A percentile compares a stretch with the other conserved stretches of the same genome.
Conservation (phyloP, 2,329 filamentous ascomycete species). For the Sordariomycetes sp. region DNA sequence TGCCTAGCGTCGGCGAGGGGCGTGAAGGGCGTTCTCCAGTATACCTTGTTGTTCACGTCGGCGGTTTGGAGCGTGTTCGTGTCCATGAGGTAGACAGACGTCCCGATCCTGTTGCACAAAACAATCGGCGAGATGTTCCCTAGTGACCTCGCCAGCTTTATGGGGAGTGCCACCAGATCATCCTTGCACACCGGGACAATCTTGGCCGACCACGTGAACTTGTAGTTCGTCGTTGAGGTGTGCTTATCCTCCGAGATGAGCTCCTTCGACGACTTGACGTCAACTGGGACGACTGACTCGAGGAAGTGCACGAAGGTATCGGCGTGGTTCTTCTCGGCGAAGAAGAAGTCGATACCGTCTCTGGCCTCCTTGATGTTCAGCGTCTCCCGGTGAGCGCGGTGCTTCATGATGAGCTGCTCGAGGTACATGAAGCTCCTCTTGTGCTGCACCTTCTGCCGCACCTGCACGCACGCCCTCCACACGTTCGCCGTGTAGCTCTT, state of each 20-base stretch:
- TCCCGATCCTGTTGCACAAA: constrained; percentile 82
- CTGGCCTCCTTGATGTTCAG: constrained; percentile 98
- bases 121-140: constrained; percentile 84
- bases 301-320: constrained; percentile 90
- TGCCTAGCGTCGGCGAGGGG: constrained; percentile 76
- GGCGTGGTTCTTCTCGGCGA: constrained; percentile 77
- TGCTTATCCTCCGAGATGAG: constrained; percentile 90
- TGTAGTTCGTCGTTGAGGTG: constrained; percentile 84
- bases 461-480: constrained; percentile 88
- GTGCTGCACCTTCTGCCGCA: constrained; percentile 92
- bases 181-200: constrained; percentile 95
- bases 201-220: constrained; percentile 85
- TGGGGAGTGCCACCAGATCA: constrained; percentile 85
- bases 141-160: constrained; percentile 74
- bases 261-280: constrained; percentile 67
- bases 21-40: constrained; percentile 84
- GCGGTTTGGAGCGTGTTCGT: constrained; percentile 84
- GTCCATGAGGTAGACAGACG: constrained; percentile 80
- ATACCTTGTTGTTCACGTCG: constrained; percentile 71
- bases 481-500: constrained; percentile 97
- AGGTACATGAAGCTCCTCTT: constrained; percentile 67
- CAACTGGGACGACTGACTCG: constrained; percentile 67
- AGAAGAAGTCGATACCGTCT: constrained; percentile 95
- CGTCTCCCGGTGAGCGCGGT: constrained; percentile 80
- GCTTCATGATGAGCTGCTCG: constrained; percentile 93